A percentile compares a stretch with the other conserved stretches of the same genome.
Evolutionary conservation across 106 monocot genomes (phyloP).

Genomic region (Acorus calamus): DNA sequence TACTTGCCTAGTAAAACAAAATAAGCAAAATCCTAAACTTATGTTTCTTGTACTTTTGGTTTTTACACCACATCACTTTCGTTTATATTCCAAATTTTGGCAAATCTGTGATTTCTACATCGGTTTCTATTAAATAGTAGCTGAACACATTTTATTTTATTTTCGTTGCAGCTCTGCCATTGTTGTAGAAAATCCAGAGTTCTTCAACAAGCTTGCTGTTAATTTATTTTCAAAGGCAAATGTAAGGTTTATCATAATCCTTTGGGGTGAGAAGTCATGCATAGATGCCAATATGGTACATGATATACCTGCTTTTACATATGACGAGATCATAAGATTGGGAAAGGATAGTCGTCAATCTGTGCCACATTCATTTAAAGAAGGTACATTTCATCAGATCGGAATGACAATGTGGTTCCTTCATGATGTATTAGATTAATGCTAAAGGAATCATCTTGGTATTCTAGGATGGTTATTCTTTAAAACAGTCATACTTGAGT

Average conservation of each 20-base stretch:
- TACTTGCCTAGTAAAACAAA: too few relatives aligned
- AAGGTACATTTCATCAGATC: too few relatives aligned
- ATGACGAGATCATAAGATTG: constrained; percentile 52
- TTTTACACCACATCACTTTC: neutral
- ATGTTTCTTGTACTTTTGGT: neutral
- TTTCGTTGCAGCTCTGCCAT: constrained; percentile 50
- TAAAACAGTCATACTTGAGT: too few relatives aligned
- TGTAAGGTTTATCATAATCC: constrained; percentile 60
- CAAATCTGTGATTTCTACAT: neutral
- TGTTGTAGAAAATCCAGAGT: constrained; percentile 66
- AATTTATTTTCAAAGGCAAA: constrained; percentile 28
- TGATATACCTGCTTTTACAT: constrained; percentile 43
- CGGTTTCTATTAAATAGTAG: neutral
- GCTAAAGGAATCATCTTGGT: too few relatives aligned
- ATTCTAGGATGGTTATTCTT: too few relatives aligned
- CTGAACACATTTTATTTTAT: neutral
- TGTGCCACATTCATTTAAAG: neutral
- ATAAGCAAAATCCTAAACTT: neutral
- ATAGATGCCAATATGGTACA: constrained; percentile 15
- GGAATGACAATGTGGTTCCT: too few relatives aligned
- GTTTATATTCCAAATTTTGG: neutral
- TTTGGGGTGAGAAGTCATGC: constrained; percentile 73
- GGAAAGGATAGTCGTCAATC: constrained; percentile 39
- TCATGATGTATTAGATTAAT: too few relatives aligned
- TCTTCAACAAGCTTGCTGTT: constrained; percentile 53